These are phyloP conservation scores for Cornus florida DNA, from an alignment of 148 eudicot genomes.

Conservation along the genomic window DNA sequence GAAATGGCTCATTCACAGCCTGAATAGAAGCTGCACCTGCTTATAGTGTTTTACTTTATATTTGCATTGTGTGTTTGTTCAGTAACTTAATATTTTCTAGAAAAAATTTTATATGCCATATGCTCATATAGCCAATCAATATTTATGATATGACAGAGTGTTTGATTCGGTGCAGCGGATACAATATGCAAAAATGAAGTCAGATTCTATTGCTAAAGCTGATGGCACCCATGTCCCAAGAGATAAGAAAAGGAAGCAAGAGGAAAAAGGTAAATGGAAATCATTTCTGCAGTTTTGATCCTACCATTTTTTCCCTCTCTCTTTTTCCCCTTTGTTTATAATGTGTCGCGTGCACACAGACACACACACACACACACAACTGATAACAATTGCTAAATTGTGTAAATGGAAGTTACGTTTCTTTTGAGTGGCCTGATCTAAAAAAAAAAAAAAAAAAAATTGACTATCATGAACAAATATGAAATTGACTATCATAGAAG, in stretches of 20 bases:
- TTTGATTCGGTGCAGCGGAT: constrained; percentile 55
- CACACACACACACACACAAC: too few species aligned
- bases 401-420: constrained; percentile 1
- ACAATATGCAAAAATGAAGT: constrained; percentile 88
- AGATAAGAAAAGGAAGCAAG: constrained; percentile 84
- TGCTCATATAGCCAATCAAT: not conserved
- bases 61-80: not conserved
- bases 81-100: not conserved
- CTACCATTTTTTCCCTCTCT: not conserved
- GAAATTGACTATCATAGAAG: too few species aligned
- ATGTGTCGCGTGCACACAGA: too few species aligned
- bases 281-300: constrained; percentile 4
- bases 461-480: too few species aligned
- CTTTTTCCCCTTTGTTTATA: too few species aligned
- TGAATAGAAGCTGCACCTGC: not conserved
- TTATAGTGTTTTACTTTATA: not conserved
- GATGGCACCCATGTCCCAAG: constrained; percentile 66
- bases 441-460: too few species aligned
- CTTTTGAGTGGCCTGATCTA: constrained; percentile 2
- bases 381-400: not conserved
- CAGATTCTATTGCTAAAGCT: constrained; percentile 85
- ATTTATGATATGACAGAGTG: not conserved
- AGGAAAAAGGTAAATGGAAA: constrained; percentile 64
- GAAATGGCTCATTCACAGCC: too few species aligned
- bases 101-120: not conserved